These are phyloP conservation scores for Hibiscus mutabilis DNA, from an alignment of 345 rosid species.

Conservation along the genomic window DNA sequence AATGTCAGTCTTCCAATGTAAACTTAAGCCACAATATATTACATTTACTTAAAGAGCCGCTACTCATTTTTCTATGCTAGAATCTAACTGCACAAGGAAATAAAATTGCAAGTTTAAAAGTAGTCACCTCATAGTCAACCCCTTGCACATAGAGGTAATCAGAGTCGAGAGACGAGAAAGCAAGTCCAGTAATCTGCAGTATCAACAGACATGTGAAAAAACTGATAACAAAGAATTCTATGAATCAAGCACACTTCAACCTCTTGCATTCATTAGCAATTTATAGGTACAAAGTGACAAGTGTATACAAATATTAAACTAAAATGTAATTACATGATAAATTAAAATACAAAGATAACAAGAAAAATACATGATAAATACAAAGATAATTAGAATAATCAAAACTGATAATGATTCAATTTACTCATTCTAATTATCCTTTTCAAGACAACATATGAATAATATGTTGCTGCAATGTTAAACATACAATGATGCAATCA, in stretches of 20 bases:
- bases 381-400: too few relatives aligned
- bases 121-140: slow-evolving; percentile 60
- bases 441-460: not conserved
- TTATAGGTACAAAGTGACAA: too few relatives aligned
- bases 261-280: too few relatives aligned
- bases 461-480: not conserved
- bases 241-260: too few relatives aligned
- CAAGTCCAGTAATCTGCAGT: slow-evolving; percentile 60
- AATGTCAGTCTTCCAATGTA: slow-evolving; percentile 1
- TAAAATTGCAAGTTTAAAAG: slow-evolving; percentile 5
- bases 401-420: too few relatives aligned
- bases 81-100: not conserved
- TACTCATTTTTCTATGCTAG: not conserved
- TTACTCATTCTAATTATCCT: too few relatives aligned
- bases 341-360: too few relatives aligned
- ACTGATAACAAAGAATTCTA: too few relatives aligned
- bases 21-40: not conserved
- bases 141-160: slow-evolving; percentile 56
- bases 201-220: slow-evolving; percentile 3
- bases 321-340: too few relatives aligned
- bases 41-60: not conserved
- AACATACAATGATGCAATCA: not conserved
- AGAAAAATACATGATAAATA: too few relatives aligned
- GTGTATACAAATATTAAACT: too few relatives aligned
- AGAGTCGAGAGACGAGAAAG: slow-evolving; percentile 52